Evolutionary conservation across 2,329 filamentous ascomycete species (phyloP), one percentile per base, ranked within the genome.

Genomic region (Bipolaris gigantea): DNA sequence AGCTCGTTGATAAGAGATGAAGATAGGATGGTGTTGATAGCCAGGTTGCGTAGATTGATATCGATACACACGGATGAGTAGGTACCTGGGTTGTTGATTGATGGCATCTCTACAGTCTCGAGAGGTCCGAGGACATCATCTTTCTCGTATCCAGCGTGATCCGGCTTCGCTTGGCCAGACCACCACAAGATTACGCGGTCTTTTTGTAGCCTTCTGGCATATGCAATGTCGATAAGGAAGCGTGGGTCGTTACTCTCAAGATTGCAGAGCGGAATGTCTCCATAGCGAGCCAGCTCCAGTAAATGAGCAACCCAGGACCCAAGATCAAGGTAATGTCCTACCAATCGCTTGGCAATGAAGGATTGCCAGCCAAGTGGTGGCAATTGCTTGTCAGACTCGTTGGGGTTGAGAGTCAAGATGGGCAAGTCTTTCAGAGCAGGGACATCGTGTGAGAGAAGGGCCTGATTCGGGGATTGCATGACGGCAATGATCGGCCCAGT

Each of bases 41-140:
- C 89, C 13, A 99, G 82, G 68, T 99, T 99, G 41, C 92, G 89
- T 44, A 99, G 85, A 58, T 95, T 91, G 13, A 99, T 77, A 64
- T 99, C 94, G 58, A 99, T 94, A 71, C 94, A 99, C 2, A 99
- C 94, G 0, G 93, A 96, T 1, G 92, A 89, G 73, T 96, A 99
- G 0, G 93, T 95, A 36, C 92, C 93, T 0, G 93, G 89, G 46
- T 91, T 93, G 72, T 99, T 99, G 71, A 96, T 85, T 13, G 88
- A 88, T 0, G 94, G 93, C 91, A 97, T 96, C 55, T 90, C 87
- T 13, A 96, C 89, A 10, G 83, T 89, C 61, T 99, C 93, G 25
- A 97, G 81, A 2, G 89, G 84, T 0, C 89, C 89, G 0, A 89
- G 77, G 19, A 97, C 84, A 72, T 97, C 91, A 66, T 99, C 95